Base-by-base conservation (phyloP, 805 yeast species). In the Candida jianshihensis region DNA sequence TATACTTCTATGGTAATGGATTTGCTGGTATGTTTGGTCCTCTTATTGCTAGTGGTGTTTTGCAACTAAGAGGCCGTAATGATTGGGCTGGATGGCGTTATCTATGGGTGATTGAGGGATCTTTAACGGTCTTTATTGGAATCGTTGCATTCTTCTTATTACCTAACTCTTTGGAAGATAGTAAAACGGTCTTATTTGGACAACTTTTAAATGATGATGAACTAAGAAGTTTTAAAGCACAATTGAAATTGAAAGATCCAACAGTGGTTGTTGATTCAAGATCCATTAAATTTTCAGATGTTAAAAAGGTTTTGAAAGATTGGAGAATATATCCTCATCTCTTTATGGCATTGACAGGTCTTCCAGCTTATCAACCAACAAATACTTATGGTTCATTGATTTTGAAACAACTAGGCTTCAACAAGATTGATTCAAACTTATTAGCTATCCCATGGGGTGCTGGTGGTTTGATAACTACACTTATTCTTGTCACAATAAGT, bases 21-120 rank as follows among this genome's bases (percentile, higher is more conserved):
- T 39, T 67, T 18, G 69, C 79, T 1, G 62, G 59, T 31, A 68
- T 73, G 20, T 30, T 56, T 17, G 57, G 76, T 16, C 65, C 77
- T 4, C 51, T 77, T 17, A 56, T 72, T 22, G 78, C 77, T 0
- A 73, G 65, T 42, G 86, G 76, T 2, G 55, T 79, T 27, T 60
- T 77, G 34, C 65, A 64, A 37, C n/a, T n/a, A n/a, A n/a, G n/a
- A n/a, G n/a, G n/a, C n/a, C n/a, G 59, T 79, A 56, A 59, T 72
- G 22, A 77, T 75, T 14, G 40, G 48, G 2, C 41, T 45, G 81
- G 81, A 18, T 81, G 87, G 87, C 63, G 71, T 36, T 81, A 80
- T 76, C 59, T 81, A 17, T 81, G 81, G 44, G 49, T 81, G 15
- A 64, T 81, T 36, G 85, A 79, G 51, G 87, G 88, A 5, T 35